These are phyloP conservation scores for Yamadazyma diospyri DNA, from an alignment of 1,139 yeast species.

Conservation along the genomic window DNA sequence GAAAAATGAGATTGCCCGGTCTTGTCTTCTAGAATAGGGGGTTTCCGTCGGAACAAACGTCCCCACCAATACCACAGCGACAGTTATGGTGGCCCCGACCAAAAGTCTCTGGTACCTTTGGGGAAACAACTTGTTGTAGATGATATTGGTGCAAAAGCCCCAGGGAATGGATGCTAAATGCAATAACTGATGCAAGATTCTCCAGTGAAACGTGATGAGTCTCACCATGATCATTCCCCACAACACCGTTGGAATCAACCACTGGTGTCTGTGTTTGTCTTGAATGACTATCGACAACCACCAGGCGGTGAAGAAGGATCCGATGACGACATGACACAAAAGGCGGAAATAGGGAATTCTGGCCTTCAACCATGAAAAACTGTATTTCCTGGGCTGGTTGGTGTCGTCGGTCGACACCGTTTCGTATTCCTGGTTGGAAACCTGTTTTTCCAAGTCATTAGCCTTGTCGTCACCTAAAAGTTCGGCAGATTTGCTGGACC, in stretches of 20 bases:
- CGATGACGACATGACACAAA: conserved; percentile 29
- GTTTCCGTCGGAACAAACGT: conserved; percentile 56
- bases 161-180: conserved; percentile 31
- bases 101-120: conserved; percentile 37
- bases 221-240: conserved; percentile 55
- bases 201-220: conserved; percentile 51
- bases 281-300: conserved; percentile 61
- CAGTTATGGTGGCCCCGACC: conserved; percentile 43
- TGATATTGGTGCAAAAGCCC: conserved; percentile 35
- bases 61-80: conserved; percentile 50
- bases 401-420: conserved; percentile 3
- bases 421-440: conserved; percentile 9
- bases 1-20: conserved; percentile 59
- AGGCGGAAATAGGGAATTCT: conserved; percentile 22
- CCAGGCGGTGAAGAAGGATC: conserved; percentile 60
- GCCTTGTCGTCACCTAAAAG: conserved; percentile 1
- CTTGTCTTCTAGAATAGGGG: conserved; percentile 44
- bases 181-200: conserved; percentile 33
- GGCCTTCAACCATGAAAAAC: conserved; percentile 15
- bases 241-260: conserved; percentile 63
- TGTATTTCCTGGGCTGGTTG: conserved; percentile 9
- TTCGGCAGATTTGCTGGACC: conserved; percentile 8
- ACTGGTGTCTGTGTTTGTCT: conserved; percentile 47
- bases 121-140: conserved; percentile 36
- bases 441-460: conserved; percentile 8